A percentile compares a stretch with the other conserved stretches of the same genome.
These are phyloP conservation scores for Wickerhamomyces queroliae DNA, from an alignment of 805 yeast genomes.

Conservation along the genomic window DNA sequence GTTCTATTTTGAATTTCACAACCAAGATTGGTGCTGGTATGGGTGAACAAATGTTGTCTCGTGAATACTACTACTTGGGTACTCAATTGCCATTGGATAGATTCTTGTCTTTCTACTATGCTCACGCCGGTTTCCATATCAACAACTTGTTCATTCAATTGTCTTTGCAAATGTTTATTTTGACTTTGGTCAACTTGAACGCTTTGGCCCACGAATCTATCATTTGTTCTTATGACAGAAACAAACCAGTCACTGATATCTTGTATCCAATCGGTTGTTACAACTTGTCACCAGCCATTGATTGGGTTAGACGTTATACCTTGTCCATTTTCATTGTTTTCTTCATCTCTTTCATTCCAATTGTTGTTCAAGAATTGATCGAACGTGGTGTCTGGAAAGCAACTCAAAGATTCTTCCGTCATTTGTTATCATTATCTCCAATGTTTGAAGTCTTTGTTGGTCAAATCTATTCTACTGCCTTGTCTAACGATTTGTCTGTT, in stretches of 20 bases:
- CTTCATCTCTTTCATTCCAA: conserved; percentile 74
- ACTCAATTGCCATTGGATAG: conserved; percentile 77
- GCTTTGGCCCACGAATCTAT: conserved; percentile 69
- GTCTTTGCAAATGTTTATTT: conserved; percentile 66
- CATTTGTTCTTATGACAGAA: conserved; percentile 59
- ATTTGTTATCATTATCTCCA: conserved; percentile 67
- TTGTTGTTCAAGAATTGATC: conserved; percentile 71
- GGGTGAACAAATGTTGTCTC: conserved; percentile 85
- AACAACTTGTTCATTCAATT: conserved; percentile 74
- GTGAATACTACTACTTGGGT: conserved; percentile 79
- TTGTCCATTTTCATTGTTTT: conserved; percentile 78
- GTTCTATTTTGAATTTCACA: conserved; percentile 79
- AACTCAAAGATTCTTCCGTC: conserved; percentile 61
- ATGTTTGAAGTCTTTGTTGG: conserved; percentile 81
- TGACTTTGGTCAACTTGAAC: conserved; percentile 65
- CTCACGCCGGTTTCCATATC: conserved; percentile 84
- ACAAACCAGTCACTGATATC: conserved; percentile 63
- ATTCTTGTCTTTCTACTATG: conserved; percentile 78
- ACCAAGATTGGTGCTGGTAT: conserved; percentile 90
- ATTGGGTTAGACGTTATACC: conserved; percentile 79
- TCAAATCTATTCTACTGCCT: conserved; percentile 68
- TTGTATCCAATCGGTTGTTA: conserved; percentile 66
- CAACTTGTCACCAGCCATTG: conserved; percentile 66
- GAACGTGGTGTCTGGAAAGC: conserved; percentile 82
- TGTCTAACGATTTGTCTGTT: conserved; percentile 64